Percentiles rank a stretch among this genome's conserved stretches.
Conservation (phyloP, 768 basidiomycete species). For the Termitomyces heimii region DNA sequence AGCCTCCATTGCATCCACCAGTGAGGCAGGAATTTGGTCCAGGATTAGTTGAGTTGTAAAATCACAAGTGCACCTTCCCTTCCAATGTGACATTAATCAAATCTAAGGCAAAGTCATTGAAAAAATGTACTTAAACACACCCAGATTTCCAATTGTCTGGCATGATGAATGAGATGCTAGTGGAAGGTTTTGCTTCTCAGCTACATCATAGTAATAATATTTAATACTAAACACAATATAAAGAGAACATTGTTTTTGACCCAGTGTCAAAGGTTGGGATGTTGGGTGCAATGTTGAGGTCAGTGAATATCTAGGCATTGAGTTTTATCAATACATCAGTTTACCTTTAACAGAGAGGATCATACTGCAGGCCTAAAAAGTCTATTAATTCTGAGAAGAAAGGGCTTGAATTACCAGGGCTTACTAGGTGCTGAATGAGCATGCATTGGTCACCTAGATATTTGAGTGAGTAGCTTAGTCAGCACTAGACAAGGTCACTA, state of each 20-base stretch:
- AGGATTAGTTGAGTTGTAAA: conserved; percentile 44
- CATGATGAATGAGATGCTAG: conserved; percentile 21
- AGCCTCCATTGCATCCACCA: conserved; percentile 31
- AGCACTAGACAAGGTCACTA: too few relatives aligned
- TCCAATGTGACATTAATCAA: conserved; percentile 5
- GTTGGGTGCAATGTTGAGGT: not conserved
- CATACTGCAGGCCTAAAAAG: too few relatives aligned
- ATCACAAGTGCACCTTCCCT: conserved; percentile 62
- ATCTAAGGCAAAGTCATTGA: not conserved
- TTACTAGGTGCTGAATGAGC: too few relatives aligned
- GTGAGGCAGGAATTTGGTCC: conserved; percentile 27
- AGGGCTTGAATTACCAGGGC: too few relatives aligned
- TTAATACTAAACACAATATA: too few relatives aligned
- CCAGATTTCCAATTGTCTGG: conserved; percentile 63
- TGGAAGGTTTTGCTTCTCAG: not conserved
- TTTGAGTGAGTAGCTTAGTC: too few relatives aligned
- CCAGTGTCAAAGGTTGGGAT: not conserved
- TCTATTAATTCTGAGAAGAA: too few relatives aligned
- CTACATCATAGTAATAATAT: not conserved
- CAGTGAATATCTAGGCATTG: not conserved
- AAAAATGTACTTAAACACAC: conserved; percentile 44
- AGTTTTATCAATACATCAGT: not conserved
- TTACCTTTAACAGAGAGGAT: too few relatives aligned
- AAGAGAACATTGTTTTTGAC: not conserved
- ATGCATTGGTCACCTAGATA: too few relatives aligned